These are phyloP conservation scores for Solanum habrochaites DNA, from an alignment of 257 asterid species.

Conservation along the genomic window DNA sequence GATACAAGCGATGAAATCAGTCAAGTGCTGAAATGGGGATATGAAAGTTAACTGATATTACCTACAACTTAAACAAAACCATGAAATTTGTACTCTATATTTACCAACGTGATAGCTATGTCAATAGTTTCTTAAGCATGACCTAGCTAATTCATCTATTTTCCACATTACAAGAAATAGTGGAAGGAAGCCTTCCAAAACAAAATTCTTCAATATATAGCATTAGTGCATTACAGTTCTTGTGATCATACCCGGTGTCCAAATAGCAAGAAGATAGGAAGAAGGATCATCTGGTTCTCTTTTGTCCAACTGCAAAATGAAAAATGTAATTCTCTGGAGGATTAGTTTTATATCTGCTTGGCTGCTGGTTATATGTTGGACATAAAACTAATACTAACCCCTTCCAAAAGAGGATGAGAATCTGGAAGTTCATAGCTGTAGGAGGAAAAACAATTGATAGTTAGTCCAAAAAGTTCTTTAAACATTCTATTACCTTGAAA, in stretches of 20 bases:
- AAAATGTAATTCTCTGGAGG: slow-evolving; percentile 6
- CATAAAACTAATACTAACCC: slow-evolving; percentile 40
- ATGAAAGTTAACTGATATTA: not conserved
- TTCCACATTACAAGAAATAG: not conserved
- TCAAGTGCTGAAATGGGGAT: not conserved
- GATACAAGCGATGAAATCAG: slow-evolving; percentile 1
- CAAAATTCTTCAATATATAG: not conserved
- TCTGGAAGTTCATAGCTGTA: slow-evolving; percentile 96
- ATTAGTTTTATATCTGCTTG: not conserved
- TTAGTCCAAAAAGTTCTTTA: not conserved
- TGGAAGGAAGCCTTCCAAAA: not conserved
- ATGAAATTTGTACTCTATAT: not conserved
- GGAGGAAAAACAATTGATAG: slow-evolving; percentile 14
- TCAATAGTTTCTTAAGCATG: not conserved
- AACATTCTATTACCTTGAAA: not conserved
- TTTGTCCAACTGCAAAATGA: slow-evolving; percentile 56
- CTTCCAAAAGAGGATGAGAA: slow-evolving; percentile 73
- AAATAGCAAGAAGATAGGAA: slow-evolving; percentile 89
- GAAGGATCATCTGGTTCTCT: slow-evolving; percentile 93
- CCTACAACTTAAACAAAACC: not conserved
- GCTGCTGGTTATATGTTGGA: not conserved
- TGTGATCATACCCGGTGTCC: slow-evolving; percentile 84
- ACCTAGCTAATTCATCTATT: not conserved
- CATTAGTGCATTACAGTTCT: not conserved
- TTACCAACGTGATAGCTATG: not conserved